phyloP scores from a whole-genome alignment of 75 land plant species.

The Picea glauca region DNA sequence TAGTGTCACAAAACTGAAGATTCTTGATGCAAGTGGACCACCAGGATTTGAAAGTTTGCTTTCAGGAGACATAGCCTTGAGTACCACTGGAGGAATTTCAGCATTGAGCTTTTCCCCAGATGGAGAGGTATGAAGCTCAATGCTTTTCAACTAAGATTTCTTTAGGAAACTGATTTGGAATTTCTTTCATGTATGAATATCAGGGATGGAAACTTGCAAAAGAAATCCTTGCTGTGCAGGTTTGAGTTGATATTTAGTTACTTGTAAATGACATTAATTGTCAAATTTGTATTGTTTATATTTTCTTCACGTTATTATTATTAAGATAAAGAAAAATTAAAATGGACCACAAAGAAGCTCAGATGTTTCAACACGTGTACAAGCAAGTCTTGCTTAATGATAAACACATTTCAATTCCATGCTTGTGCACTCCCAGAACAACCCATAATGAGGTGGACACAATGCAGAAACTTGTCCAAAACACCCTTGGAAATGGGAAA shows the following conservation, averaged over 20 bases:
- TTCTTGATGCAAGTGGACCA: conserved; percentile 94
- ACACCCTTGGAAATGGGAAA: too few relatives aligned
- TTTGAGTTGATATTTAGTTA: neutral
- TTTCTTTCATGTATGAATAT: neutral
- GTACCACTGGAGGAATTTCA: conserved; percentile 52
- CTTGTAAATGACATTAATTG: neutral
- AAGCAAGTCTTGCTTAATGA: too few relatives aligned
- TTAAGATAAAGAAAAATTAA: too few relatives aligned
- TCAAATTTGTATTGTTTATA: neutral
- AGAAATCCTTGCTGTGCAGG: neutral
- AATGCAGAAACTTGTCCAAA: too few relatives aligned
- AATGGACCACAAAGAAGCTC: too few relatives aligned
- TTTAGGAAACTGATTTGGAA: neutral
- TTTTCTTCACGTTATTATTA: too few relatives aligned
- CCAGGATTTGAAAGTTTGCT: conserved; percentile 78
- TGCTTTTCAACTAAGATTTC: neutral
- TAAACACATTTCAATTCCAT: too few relatives aligned
- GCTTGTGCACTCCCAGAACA: too few relatives aligned
- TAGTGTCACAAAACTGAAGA: conserved; percentile 70
- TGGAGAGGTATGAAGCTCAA: conserved; percentile 66
- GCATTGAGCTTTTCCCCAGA: conserved; percentile 83
- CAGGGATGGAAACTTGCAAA: neutral
- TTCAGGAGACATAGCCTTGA: conserved; percentile 25
- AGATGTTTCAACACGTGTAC: too few relatives aligned
- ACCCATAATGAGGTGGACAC: too few relatives aligned